phyloP scores from a whole-genome alignment of 352 stramenopile genomes.

The Phytophthora palmivora region DNA sequence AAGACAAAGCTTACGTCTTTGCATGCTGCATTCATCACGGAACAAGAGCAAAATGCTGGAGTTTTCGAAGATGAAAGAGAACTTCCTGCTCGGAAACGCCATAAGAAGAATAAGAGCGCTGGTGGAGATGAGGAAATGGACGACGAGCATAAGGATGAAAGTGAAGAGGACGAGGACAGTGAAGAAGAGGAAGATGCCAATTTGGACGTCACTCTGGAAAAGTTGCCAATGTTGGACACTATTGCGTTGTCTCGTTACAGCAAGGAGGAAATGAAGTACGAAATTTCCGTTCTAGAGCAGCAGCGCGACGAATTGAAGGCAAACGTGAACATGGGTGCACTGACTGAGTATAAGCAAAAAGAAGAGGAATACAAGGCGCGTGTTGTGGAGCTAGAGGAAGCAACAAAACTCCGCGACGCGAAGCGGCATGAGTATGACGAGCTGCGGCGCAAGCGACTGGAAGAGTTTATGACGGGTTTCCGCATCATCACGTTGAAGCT shows the following conservation, averaged over 20 bases:
- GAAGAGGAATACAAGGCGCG: constrained; percentile 95
- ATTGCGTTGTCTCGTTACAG: constrained; percentile 88
- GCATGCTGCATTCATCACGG: constrained; percentile 57
- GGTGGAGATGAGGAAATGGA: constrained; percentile 41
- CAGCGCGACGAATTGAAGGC: constrained; percentile 94
- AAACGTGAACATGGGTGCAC: constrained; percentile 94
- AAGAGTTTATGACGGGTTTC: constrained; percentile 99
- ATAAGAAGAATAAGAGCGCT: constrained; percentile 48
- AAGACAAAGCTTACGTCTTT: constrained; percentile 76
- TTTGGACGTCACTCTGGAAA: constrained; percentile 48
- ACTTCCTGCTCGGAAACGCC: constrained; percentile 49
- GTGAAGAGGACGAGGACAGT: constrained; percentile 44
- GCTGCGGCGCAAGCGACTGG: constrained; percentile 95
- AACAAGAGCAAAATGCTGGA: constrained; percentile 80
- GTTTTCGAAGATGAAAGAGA: constrained; percentile 73
- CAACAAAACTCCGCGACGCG: constrained; percentile 92
- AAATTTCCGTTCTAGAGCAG: constrained; percentile 93
- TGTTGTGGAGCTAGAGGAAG: constrained; percentile 95
- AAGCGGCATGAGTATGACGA: constrained; percentile 96
- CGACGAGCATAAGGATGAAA: constrained; percentile 49
- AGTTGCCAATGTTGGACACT: constrained; percentile 77
- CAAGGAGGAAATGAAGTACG: constrained; percentile 94
- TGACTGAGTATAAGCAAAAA: constrained; percentile 94
- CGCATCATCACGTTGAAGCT: constrained; percentile 98
- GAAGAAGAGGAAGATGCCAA: constrained; percentile 49